Percentiles rank a stretch among this genome's conserved stretches.
These are phyloP conservation scores for Zoysia matrella DNA, from an alignment of 202 grass and related monocot genomes.

Conservation along the genomic window DNA sequence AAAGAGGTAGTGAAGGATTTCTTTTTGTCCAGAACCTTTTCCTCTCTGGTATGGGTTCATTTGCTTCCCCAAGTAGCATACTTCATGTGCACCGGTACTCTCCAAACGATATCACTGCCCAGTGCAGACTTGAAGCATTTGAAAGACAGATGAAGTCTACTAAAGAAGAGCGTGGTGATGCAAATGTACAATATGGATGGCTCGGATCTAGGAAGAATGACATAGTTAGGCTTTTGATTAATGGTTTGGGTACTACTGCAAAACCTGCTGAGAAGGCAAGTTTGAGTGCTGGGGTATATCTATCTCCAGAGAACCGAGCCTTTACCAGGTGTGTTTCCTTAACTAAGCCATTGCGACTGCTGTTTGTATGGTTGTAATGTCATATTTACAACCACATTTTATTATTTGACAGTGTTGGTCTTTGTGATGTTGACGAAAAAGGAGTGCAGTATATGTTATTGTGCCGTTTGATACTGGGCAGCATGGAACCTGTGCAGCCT, in stretches of 20 bases:
- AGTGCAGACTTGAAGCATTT: conserved; percentile 72
- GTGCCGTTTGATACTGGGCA: conserved; percentile 71
- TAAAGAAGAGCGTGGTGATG: conserved; percentile 61
- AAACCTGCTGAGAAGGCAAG: conserved; percentile 59
- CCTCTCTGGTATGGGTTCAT: conserved; percentile 76
- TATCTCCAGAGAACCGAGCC: conserved; percentile 74
- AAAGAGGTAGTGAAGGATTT: conserved; percentile 62
- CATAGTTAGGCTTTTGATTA: conserved; percentile 75
- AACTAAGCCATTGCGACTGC: conserved; percentile 10
- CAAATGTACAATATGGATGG: conserved; percentile 74
- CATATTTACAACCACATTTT: conserved; percentile 14
- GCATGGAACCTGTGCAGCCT: conserved; percentile 59
- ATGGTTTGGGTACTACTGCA: conserved; percentile 61
- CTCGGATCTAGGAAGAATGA: conserved; percentile 75
- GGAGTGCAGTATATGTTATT: conserved; percentile 85
- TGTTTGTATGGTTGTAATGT: neutral
- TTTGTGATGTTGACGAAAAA: conserved; percentile 96
- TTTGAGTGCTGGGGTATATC: conserved; percentile 64
- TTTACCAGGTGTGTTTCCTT: conserved; percentile 70
- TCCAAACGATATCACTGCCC: conserved; percentile 64
- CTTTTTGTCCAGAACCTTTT: conserved; percentile 61
- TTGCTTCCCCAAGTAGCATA: conserved; percentile 61
- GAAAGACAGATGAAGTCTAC: conserved; percentile 69
- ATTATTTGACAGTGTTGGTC: conserved; percentile 64
- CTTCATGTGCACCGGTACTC: conserved; percentile 66